A percentile compares a stretch with the other conserved stretches of the same genome.
Conservation (phyloP, 1,139 yeast species). For the Candida anutae region DNA sequence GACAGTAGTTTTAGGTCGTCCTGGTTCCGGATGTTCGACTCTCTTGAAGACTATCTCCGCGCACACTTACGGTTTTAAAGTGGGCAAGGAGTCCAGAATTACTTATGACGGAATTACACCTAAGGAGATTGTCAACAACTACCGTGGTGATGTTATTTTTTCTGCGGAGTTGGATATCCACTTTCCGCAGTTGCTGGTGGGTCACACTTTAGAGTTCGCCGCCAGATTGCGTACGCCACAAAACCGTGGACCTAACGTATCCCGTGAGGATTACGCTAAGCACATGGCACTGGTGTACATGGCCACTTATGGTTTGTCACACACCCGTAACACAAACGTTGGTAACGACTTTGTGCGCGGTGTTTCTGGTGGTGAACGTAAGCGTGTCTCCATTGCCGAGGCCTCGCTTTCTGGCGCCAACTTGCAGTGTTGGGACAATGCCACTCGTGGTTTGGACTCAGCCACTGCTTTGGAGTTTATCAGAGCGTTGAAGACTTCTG, state of each 20-base stretch:
- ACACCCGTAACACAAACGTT: conserved; percentile 15
- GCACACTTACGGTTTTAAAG: conserved; percentile 63
- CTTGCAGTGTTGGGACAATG: conserved; percentile 19
- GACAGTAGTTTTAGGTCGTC: conserved; percentile 72
- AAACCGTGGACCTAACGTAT: conserved; percentile 23
- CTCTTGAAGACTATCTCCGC: conserved; percentile 63
- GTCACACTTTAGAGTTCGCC: conserved; percentile 21
- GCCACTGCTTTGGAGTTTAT: conserved; percentile 20
- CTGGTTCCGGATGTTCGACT: conserved; percentile 83
- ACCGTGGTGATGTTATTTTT: conserved; percentile 22
- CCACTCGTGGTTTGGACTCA: conserved; percentile 19
- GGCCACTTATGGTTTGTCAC: conserved; percentile 16
- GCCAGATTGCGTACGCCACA: conserved; percentile 20
- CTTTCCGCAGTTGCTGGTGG: conserved; percentile 20
- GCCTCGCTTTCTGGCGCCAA: conserved; percentile 13
- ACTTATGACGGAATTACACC: conserved; percentile 18
- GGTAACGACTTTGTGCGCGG: conserved; percentile 19
- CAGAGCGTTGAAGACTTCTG: conserved; percentile 19
- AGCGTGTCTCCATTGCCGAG: conserved; percentile 19
- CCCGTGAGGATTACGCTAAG: conserved; percentile 12
- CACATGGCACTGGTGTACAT: conserved; percentile 16
- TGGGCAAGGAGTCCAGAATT: conserved; percentile 42
- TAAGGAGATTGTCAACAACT: conserved; percentile 12
- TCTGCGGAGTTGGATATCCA: conserved; percentile 21
- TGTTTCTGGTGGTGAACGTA: conserved; percentile 20